These are phyloP conservation scores for Arthrinium puccinioides DNA, from an alignment of 2,329 filamentous ascomycete genomes.

Conservation along the genomic window DNA sequence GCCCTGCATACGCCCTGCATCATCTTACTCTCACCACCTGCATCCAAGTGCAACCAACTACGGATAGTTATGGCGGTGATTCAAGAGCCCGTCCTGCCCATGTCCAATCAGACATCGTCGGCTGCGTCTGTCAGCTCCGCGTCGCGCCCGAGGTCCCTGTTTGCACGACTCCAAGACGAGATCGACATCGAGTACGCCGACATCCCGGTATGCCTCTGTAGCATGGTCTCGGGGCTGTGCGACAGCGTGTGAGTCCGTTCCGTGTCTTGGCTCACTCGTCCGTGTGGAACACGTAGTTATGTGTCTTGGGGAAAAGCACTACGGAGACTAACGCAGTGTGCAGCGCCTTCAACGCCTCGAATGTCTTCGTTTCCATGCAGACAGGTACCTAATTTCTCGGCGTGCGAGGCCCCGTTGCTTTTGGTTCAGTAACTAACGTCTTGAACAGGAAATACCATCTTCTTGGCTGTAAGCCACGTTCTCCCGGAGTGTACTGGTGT, in stretches of 20 bases:
- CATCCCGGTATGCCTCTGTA: conserved; percentile 30
- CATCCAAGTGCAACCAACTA: neutral
- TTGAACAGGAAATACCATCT: conserved; percentile 59
- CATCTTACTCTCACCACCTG: neutral
- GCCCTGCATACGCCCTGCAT: too few species aligned
- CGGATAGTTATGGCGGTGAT: too few species aligned
- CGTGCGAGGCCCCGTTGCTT: too few species aligned
- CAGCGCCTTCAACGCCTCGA: conserved; percentile 31
- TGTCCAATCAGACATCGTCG: conserved; percentile 3
- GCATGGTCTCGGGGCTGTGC: conserved; percentile 29
- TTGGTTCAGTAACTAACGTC: too few species aligned
- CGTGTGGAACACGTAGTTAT: too few species aligned
- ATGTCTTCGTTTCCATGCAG: conserved; percentile 33
- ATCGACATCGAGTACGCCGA: conserved; percentile 17
- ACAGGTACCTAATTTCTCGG: too few species aligned
- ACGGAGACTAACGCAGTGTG: too few species aligned
- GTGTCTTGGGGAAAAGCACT: too few species aligned
- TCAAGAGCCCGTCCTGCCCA: conserved; percentile 4
- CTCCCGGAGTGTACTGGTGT: too few species aligned
- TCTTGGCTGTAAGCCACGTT: too few species aligned
- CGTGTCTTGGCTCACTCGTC: too few species aligned
- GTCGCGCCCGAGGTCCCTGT: neutral
- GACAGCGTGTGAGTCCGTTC: too few species aligned
- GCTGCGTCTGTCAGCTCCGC: neutral
- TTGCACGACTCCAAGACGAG: conserved; percentile 1